Evolutionary conservation across 768 basidiomycete genomes (phyloP).

Genomic region (Suillus tomentosus): DNA sequence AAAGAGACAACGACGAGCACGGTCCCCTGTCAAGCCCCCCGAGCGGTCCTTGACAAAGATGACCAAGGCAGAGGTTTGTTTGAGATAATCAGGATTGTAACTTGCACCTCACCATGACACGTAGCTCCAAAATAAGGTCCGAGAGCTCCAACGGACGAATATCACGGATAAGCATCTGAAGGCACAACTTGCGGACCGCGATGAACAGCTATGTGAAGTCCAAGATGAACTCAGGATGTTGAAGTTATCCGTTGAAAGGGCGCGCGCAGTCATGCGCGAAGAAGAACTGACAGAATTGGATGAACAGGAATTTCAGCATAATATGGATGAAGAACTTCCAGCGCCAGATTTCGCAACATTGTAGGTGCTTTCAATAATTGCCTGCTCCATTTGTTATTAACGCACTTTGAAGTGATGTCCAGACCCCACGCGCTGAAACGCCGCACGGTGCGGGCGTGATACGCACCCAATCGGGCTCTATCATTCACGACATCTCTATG

Average conservation of each 20-base stretch:
- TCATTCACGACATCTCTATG: constrained; percentile 48
- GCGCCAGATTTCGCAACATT: constrained; percentile 11
- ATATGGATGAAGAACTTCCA: constrained; percentile 1
- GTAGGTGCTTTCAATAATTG: background rate
- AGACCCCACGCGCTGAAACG: constrained; percentile 1
- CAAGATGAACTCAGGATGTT: background rate
- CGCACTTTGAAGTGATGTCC: background rate
- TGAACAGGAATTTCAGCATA: constrained; percentile 8
- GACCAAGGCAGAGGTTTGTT: constrained; percentile 45
- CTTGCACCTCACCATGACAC: background rate
- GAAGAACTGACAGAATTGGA: constrained; percentile 18
- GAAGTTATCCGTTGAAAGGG: background rate
- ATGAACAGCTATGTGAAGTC: constrained; percentile 22
- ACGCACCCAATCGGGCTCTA: constrained; percentile 50
- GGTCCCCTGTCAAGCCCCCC: constrained; percentile 14
- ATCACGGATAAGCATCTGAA: constrained; percentile 27
- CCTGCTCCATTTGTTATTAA: background rate
- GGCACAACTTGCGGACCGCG: constrained; percentile 28
- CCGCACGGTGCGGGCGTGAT: constrained; percentile 21
- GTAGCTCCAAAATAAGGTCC: constrained; percentile 5
- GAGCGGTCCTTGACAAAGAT: constrained; percentile 34
- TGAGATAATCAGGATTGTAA: background rate
- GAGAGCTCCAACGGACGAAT: constrained; percentile 1
- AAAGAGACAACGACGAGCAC: constrained; percentile 17
- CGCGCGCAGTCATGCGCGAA: constrained; percentile 5